These are phyloP conservation scores for Flaveria floridana DNA, from an alignment of 140 eudicot genomes.

Conservation along the genomic window DNA sequence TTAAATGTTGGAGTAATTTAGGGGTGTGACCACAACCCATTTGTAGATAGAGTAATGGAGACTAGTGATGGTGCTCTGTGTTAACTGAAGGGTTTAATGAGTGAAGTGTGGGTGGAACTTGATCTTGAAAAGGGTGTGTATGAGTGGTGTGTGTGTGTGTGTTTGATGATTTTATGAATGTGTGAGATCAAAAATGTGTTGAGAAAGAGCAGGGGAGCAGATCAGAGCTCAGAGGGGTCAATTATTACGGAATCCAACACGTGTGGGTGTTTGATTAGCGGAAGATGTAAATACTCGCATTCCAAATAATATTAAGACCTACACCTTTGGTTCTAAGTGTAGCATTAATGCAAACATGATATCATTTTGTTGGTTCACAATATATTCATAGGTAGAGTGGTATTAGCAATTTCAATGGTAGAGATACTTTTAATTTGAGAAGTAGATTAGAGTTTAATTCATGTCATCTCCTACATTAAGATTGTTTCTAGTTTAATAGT, in stretches of 20 bases:
- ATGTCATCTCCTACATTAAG: too few relatives aligned
- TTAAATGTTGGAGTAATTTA: constrained; percentile 37
- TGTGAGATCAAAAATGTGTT: constrained; percentile 29
- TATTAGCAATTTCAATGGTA: too few relatives aligned
- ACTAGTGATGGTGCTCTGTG: constrained; percentile 28
- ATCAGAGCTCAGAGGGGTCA: constrained; percentile 39
- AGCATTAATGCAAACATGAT: constrained; percentile 23
- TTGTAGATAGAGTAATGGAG: constrained; percentile 33
- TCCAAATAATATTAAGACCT: constrained; percentile 1
- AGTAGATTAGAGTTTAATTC: too few relatives aligned
- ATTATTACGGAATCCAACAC: constrained; percentile 39
- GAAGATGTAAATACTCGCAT: not conserved
- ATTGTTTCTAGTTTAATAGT: too few relatives aligned
- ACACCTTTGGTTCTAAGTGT: constrained; percentile 12
- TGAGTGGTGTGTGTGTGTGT: constrained; percentile 6
- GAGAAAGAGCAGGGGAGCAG: constrained; percentile 36
- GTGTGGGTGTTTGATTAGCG: constrained; percentile 36
- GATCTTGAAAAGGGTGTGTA: constrained; percentile 35
- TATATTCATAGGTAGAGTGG: not conserved
- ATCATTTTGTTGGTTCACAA: constrained; percentile 14
- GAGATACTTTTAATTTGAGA: too few relatives aligned
- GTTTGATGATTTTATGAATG: constrained; percentile 29
- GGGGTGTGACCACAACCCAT: constrained; percentile 59
- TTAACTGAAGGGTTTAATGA: constrained; percentile 45
- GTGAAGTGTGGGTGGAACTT: constrained; percentile 26